These are phyloP conservation scores for Hypoxylon sp. DNA, from an alignment of 2,329 filamentous ascomycete genomes.

Conservation along the genomic window DNA sequence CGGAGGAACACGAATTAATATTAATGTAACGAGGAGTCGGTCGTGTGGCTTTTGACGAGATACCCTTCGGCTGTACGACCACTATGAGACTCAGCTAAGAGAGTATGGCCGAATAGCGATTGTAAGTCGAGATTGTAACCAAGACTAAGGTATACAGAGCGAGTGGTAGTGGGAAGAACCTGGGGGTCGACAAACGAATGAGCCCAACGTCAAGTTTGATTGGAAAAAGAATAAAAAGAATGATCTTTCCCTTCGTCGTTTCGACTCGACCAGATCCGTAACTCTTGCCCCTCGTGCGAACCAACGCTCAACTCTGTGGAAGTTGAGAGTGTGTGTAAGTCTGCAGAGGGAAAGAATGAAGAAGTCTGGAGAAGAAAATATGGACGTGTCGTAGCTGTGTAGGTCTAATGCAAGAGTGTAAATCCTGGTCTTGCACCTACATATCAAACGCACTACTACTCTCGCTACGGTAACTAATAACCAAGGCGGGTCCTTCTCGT, in stretches of 20 bases:
- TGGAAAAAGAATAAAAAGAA: slow-evolving; percentile 34
- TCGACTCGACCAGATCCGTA: slow-evolving; percentile 23
- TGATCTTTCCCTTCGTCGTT: slow-evolving; percentile 24
- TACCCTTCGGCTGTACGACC: slow-evolving; percentile 9
- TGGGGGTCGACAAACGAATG: slow-evolving; percentile 35
- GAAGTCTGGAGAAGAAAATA: slow-evolving; percentile 32
- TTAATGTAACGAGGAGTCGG: slow-evolving; percentile 1
- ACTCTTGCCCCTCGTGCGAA: slow-evolving; percentile 26
- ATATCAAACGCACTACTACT: slow-evolving; percentile 41
- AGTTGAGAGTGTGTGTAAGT: slow-evolving; percentile 23
- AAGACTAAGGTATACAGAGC: slow-evolving; percentile 23
- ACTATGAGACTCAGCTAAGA: slow-evolving; percentile 9
- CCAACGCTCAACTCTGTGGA: slow-evolving; percentile 8
- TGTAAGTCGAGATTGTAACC: slow-evolving; percentile 29
- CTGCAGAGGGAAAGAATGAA: slow-evolving; percentile 24
- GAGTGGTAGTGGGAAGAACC: slow-evolving; percentile 21
- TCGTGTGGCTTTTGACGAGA: slow-evolving; percentile 1
- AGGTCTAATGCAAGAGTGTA: slow-evolving; percentile 20
- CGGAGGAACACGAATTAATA: slow-evolving; percentile 9
- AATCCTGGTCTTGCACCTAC: slow-evolving; percentile 35
- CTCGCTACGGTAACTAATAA: slow-evolving; percentile 35
- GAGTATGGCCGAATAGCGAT: slow-evolving; percentile 27
- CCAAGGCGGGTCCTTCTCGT: slow-evolving; percentile 22
- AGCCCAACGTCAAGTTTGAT: slow-evolving; percentile 15
- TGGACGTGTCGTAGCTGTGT: slow-evolving; percentile 33